These are phyloP conservation scores for Cystobasidium onofrii DNA, from an alignment of 768 basidiomycete species.

Conservation along the genomic window DNA sequence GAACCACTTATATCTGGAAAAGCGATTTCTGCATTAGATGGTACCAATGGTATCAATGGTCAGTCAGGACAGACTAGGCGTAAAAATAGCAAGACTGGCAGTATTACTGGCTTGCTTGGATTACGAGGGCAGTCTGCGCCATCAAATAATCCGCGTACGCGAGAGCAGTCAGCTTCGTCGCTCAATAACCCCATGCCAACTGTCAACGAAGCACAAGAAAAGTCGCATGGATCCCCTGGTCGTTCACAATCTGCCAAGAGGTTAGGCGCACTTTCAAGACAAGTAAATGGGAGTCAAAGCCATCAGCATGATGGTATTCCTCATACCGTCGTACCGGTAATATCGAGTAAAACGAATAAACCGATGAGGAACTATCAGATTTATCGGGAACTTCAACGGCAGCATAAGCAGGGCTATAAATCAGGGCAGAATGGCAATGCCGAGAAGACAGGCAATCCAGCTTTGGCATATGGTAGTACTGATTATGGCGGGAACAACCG, in stretches of 20 bases:
- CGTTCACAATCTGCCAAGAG: neutral
- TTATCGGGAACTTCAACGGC: neutral
- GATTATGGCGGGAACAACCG: slow-evolving; percentile 55
- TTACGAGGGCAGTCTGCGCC: neutral
- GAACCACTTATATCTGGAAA: slow-evolving; percentile 10
- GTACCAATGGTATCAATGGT: neutral
- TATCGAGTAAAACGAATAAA: neutral
- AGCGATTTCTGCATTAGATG: neutral
- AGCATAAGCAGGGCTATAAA: slow-evolving; percentile 2
- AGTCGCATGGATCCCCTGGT: neutral
- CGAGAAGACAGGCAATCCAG: neutral
- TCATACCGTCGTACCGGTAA: neutral
- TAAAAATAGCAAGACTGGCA: slow-evolving; percentile 13
- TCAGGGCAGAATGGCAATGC: neutral
- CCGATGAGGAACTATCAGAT: slow-evolving; percentile 26
- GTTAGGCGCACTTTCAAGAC: neutral
- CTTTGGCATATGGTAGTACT: neutral
- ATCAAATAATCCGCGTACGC: neutral
- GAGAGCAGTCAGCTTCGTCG: neutral
- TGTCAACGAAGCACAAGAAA: neutral
- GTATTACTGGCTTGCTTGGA: slow-evolving; percentile 22
- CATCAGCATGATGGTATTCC: neutral
- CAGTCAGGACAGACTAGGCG: neutral
- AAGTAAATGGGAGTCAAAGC: neutral
- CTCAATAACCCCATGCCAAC: neutral